Base-by-base conservation (phyloP, 176 grass and related monocot genomes). In the Lolium perenne region DNA sequence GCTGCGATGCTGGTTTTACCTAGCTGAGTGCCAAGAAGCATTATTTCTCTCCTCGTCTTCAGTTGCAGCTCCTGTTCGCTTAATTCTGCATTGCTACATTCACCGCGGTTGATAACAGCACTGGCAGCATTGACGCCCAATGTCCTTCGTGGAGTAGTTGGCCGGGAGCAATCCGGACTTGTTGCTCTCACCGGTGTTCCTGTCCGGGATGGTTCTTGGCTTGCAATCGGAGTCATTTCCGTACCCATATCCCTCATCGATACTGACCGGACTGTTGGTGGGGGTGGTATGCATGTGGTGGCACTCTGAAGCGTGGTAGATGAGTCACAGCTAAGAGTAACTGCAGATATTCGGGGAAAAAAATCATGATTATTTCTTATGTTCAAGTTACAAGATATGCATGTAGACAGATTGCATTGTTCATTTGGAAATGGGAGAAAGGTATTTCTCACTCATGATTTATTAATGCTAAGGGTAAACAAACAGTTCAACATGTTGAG, bases 161-260 rank as follows among this genome's bases (percentile, higher is more conserved):
- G 84, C 16, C 38, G 77, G 43, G 94, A 96, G 41, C 88, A 92
- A 68, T 94, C 86, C 17, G 97, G 94, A 67, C 97, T 99, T 13
- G 97, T 92, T 35, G 92, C 92, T 78, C 90, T 86, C 40, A 94
- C 82, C 0, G 97, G 97, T 68, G 94, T 99, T 84, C 94, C 94
- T 70, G 97, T 96, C 13, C 94, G 86, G 50, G 97, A 99, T 74
- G 94, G 97, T 58, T 99, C 97, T 67, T 99, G 92, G 77, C 97
- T 99, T 23, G 94, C 94, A 85, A 99, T 93, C 7, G 97, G 97
- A 55, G 97, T 99, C 97, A 99, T 99, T 80, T 99, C 97, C 38
- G 97, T 99, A 20, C 97, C 97, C 97, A 99, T 96, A 56, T 96
- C 97, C 72, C 97, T 93, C 97, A 99, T 94, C 23, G 94, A 95